phyloP scores from a whole-genome alignment of 441 rosid species.

The Erodium texanum region DNA sequence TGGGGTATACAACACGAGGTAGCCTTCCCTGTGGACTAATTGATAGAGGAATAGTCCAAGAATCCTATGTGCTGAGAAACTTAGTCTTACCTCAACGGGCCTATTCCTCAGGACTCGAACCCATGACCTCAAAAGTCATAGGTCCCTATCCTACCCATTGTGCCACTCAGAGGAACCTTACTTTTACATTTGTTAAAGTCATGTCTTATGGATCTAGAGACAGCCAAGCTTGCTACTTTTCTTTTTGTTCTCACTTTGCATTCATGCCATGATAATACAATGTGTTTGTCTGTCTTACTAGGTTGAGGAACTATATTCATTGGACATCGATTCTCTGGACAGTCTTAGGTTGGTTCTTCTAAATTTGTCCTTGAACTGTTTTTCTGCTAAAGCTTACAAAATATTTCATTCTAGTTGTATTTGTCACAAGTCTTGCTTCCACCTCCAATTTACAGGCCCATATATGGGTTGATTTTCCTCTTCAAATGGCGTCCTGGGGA shows the following conservation, averaged over 20 bases:
- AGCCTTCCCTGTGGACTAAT: too few relatives aligned
- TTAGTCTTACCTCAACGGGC: too few relatives aligned
- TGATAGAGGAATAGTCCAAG: too few relatives aligned
- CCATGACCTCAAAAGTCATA: too few relatives aligned
- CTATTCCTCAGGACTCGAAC: too few relatives aligned
- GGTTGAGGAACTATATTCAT: constrained; percentile 93
- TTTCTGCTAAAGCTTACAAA: not conserved
- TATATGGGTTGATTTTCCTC: constrained; percentile 89
- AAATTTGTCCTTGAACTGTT: not conserved
- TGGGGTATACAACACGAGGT: too few relatives aligned
- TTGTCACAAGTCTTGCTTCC: not conserved
- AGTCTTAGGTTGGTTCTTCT: constrained; percentile 53
- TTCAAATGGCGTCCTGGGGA: constrained; percentile 97
- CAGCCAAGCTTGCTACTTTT: too few relatives aligned
- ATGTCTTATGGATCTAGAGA: too few relatives aligned
- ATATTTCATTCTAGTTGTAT: not conserved
- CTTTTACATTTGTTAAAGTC: too few relatives aligned
- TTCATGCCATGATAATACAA: constrained; percentile 8
- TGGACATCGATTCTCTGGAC: constrained; percentile 82
- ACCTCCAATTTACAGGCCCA: constrained; percentile 49
- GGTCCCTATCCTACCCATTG: too few relatives aligned
- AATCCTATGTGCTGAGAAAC: too few relatives aligned
- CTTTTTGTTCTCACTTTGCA: not conserved
- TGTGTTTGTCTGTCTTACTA: constrained; percentile 23
- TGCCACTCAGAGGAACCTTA: too few relatives aligned